Conservation (phyloP, 2,329 filamentous ascomycete species). For the Onygena corvina region DNA sequence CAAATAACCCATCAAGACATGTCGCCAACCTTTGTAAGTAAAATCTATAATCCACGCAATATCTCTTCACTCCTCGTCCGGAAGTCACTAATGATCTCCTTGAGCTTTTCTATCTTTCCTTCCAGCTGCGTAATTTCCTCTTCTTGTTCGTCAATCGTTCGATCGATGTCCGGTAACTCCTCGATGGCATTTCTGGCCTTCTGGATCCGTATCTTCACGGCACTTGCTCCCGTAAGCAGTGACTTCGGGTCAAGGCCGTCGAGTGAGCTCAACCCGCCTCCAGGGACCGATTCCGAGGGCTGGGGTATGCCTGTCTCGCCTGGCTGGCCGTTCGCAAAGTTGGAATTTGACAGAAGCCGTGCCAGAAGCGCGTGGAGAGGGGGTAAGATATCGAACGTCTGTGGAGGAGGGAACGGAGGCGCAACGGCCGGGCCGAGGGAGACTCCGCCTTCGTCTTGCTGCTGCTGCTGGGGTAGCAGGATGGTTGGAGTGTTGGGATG, state of each 20-base stretch:
- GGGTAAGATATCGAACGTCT: slow-evolving; percentile 74
- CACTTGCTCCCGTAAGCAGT: slow-evolving; percentile 63
- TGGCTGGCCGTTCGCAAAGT: slow-evolving; percentile 13
- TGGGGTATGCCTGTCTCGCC: slow-evolving; percentile 21
- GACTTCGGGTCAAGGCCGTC: slow-evolving; percentile 54
- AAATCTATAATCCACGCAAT: not conserved
- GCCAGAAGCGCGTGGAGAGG: slow-evolving; percentile 66
- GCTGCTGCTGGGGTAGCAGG: slow-evolving; percentile 1
- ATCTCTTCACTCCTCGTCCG: slow-evolving; percentile 21
- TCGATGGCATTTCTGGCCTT: slow-evolving; percentile 50
- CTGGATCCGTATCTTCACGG: slow-evolving; percentile 71
- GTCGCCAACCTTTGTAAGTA: not conserved
- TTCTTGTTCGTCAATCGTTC: slow-evolving; percentile 35
- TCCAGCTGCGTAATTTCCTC: slow-evolving; percentile 34
- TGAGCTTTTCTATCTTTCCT: slow-evolving; percentile 29
- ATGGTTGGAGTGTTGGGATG: slow-evolving; percentile 7
- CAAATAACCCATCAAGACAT: not conserved
- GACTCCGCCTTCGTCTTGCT: slow-evolving; percentile 1
- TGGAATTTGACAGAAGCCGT: slow-evolving; percentile 48
- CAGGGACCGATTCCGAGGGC: slow-evolving; percentile 18
- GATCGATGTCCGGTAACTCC: slow-evolving; percentile 34
- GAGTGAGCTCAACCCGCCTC: slow-evolving; percentile 20
- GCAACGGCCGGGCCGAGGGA: slow-evolving; percentile 11
- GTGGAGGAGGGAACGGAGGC: slow-evolving; percentile 55
- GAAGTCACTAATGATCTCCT: slow-evolving; percentile 32